phyloP scores from a whole-genome alignment of 2,329 filamentous ascomycete species.

The Colletotrichum noveboracense region DNA sequence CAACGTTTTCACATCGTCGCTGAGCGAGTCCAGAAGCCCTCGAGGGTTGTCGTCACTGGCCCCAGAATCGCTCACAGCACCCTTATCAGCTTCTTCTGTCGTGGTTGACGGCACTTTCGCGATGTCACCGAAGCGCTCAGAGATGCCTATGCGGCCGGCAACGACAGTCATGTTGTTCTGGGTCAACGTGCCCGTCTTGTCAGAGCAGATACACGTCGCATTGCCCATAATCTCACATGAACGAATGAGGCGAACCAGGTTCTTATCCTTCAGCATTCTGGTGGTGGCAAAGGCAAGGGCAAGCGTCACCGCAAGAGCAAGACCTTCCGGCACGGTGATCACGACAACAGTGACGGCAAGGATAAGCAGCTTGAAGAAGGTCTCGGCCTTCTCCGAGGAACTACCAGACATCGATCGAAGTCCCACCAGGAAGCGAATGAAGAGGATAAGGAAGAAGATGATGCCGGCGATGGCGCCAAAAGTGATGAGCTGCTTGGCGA shows the following conservation, averaged over 20 bases:
- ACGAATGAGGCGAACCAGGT: constrained; percentile 62
- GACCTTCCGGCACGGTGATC: constrained; percentile 65
- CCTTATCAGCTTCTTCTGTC: constrained; percentile 25
- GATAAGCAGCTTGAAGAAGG: constrained; percentile 63
- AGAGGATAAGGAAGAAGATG: constrained; percentile 46
- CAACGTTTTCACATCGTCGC: constrained; percentile 36
- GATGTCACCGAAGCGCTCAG: constrained; percentile 38
- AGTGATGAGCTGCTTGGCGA: constrained; percentile 75
- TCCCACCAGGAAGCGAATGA: constrained; percentile 42
- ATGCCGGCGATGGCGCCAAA: constrained; percentile 44
- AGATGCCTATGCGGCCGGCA: constrained; percentile 57
- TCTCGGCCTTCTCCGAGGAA: constrained; percentile 56
- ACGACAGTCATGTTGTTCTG: constrained; percentile 69
- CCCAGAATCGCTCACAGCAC: constrained; percentile 23
- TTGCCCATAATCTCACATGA: constrained; percentile 71
- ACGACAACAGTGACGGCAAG: constrained; percentile 64
- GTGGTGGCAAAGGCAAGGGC: constrained; percentile 68
- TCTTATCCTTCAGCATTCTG: constrained; percentile 67
- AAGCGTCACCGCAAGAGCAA: constrained; percentile 65
- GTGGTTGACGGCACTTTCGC: not conserved
- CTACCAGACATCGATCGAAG: constrained; percentile 28
- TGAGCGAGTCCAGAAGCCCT: constrained; percentile 30
- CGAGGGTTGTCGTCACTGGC: constrained; percentile 28
- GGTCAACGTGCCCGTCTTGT: constrained; percentile 71
- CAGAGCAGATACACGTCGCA: constrained; percentile 67